A percentile compares a stretch with the other conserved stretches of the same genome.
phyloP scores from a whole-genome alignment of 305 asterid genomes.

The Fraxinus sp. region DNA sequence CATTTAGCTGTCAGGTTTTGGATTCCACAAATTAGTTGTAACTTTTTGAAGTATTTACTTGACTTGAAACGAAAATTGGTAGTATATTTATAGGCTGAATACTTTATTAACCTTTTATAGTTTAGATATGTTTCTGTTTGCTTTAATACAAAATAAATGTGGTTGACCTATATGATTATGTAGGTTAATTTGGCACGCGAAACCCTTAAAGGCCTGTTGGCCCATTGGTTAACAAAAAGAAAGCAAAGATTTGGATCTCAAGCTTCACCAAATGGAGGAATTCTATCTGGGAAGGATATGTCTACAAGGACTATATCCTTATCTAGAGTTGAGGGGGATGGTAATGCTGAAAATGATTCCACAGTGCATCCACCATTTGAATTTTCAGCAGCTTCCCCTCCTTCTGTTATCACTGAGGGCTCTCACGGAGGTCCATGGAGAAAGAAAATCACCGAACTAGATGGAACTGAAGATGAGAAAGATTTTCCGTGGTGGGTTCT shows the following conservation, averaged over 20 bases:
- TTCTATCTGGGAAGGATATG: conserved; percentile 66
- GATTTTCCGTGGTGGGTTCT: conserved; percentile 92
- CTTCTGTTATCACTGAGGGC: conserved; percentile 91
- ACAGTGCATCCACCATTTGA: conserved; percentile 83
- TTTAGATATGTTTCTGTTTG: neutral
- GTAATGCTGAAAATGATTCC: conserved; percentile 68
- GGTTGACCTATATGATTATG: conserved; percentile 22
- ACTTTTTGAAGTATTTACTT: neutral
- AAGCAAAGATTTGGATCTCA: conserved; percentile 69
- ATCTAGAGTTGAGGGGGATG: conserved; percentile 69
- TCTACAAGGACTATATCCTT: conserved; percentile 52
- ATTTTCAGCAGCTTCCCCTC: conserved; percentile 68
- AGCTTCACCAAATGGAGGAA: conserved; percentile 59
- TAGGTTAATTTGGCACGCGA: conserved; percentile 90
- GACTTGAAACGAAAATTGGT: neutral
- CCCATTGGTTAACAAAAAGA: conserved; percentile 80
- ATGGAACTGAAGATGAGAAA: conserved; percentile 91
- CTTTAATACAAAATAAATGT: neutral
- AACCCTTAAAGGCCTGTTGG: conserved; percentile 87
- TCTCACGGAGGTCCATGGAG: conserved; percentile 95
- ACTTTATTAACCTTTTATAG: neutral
- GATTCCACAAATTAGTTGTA: neutral
- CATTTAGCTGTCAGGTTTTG: neutral
- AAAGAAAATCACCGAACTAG: conserved; percentile 79
- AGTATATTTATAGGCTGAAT: neutral